Evolutionary conservation across 129 eudicot genomes (phyloP), one percentile per base, ranked within the genome.

Genomic region (Gnaphalium uliginosum): DNA sequence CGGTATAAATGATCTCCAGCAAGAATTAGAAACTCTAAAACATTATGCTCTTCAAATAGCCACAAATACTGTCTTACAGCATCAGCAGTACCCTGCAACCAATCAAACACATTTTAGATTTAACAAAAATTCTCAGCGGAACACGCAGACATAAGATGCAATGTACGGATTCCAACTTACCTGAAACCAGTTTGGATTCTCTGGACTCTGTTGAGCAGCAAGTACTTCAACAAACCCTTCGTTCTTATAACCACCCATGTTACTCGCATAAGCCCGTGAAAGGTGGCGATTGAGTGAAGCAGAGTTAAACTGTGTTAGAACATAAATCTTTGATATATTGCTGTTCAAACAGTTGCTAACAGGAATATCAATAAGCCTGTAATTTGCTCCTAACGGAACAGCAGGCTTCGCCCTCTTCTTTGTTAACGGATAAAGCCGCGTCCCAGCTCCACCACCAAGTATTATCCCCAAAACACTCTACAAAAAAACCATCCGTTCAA

Each of bases 141-240:
- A 39, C 48, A 27, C 19, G 8, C 25, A 43, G 61, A 24, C 2
- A 30, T 15, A n/a, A 17, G 8, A 24, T 22, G 35, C 33, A 15
- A 17, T 37, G 26, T 6, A 13, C 23, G 17, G 35, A 27, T 60
- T 72, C 10, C 18, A 46, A 71, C 32, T 51, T 81, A 91, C 99
- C 93, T 94, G 97, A 81, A 94, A 94, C 99, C 99, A 94, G 74
- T 94, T 91, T 10, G 99, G 99, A 48, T 94, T 94, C 81, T 94
- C 99, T 15, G 99, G 99, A 83, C 99, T 94, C 76, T 94, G 99
- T 84, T 94, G 99, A 75, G 99, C 99, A 67, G 99, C 99, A 83
- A 94, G 97, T 83, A 94, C 99, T 86, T 94, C 99, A 60, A 94
- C 99, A 81, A 94, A 94, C 30, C 99, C 99, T 84, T 94, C 99